Percentiles rank a stretch among this genome's conserved stretches.
Conservation (phyloP, 495 filamentous ascomycete genomes). For the Corynascus novoguineensis region DNA sequence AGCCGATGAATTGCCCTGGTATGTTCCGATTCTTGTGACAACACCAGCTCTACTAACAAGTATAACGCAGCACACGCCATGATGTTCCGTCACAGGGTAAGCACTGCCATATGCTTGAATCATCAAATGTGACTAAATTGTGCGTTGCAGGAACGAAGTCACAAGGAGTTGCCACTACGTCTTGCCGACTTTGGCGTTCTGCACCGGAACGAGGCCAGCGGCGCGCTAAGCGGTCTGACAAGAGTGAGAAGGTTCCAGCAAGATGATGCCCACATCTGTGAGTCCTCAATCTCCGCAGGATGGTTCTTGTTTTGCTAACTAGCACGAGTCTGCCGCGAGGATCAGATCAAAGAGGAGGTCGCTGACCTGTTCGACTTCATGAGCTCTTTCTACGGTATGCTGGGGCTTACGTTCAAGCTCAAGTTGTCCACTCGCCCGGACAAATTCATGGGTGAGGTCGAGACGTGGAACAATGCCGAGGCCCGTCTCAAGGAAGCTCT, state of each 20-base stretch:
- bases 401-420: conserved; percentile 93
- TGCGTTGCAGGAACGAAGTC: conserved; percentile 54
- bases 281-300: conserved; percentile 11
- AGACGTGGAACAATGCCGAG: conserved; percentile 86
- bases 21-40: conserved; percentile 52
- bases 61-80: conserved; percentile 27
- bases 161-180: conserved; percentile 81
- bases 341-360: conserved; percentile 74
- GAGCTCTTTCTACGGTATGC: conserved; percentile 72
- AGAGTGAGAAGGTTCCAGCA: conserved; percentile 90
- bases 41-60: conserved; percentile 38
- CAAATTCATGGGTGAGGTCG: conserved; percentile 78
- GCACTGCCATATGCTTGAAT: background rate
- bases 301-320: conserved; percentile 1
- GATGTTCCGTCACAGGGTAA: conserved; percentile 33
- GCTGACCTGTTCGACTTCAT: conserved; percentile 86
- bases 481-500: conserved; percentile 68
- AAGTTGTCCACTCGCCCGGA: conserved; percentile 94
- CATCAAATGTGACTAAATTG: background rate
- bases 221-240: conserved; percentile 83
- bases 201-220: conserved; percentile 91
- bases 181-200: conserved; percentile 94
- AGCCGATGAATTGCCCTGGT: conserved; percentile 98
- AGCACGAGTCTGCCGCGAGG: conserved; percentile 27
- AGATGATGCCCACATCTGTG: conserved; percentile 88